A percentile compares a stretch with the other conserved stretches of the same genome.
Evolutionary conservation across 805 yeast species (phyloP).

Genomic region (Candida sakaeoensis): DNA sequence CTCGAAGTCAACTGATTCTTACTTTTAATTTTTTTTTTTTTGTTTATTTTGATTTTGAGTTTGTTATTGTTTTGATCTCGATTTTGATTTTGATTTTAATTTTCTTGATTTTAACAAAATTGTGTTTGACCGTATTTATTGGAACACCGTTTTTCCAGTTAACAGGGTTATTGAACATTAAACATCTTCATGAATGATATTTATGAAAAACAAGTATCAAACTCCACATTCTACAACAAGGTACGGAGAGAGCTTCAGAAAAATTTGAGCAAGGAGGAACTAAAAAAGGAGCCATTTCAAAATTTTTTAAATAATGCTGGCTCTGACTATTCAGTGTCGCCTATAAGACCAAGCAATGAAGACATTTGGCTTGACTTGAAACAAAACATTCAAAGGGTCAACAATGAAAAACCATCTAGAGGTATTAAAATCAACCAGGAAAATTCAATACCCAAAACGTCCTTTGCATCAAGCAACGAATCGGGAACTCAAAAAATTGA

Average conservation of each 20-base stretch:
- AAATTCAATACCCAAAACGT: background rate
- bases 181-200: background rate
- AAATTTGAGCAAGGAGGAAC: background rate
- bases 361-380: background rate
- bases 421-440: background rate
- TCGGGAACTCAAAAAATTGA: background rate
- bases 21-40: background rate
- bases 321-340: background rate
- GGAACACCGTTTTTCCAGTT: background rate
- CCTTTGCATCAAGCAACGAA: no score
- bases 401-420: background rate
- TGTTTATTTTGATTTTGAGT: constrained; percentile 2
- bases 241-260: background rate
- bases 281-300: background rate
- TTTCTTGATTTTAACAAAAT: no score
- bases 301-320: background rate
- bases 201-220: background rate
- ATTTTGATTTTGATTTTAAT: no score
- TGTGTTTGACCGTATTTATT: no score
- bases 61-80: no score
- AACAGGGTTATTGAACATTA: background rate
- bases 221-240: background rate
- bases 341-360: background rate
- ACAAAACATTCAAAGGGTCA: background rate
- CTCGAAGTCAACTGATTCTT: background rate